Percentiles rank a stretch among this genome's conserved stretches.
These are phyloP conservation scores for Cucurbita maxima DNA, from an alignment of 306 rosid species.

Conservation along the genomic window DNA sequence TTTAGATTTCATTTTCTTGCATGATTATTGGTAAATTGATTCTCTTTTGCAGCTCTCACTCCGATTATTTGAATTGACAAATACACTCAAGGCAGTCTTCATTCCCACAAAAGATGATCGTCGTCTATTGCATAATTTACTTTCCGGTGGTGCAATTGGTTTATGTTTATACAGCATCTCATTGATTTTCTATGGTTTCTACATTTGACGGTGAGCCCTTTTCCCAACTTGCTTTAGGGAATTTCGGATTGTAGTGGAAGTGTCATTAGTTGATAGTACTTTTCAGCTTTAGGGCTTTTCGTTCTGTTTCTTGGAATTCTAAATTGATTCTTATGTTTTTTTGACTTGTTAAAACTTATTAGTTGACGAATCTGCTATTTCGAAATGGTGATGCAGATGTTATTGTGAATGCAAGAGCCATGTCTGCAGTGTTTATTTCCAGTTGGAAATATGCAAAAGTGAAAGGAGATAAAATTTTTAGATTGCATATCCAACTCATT, in stretches of 20 bases:
- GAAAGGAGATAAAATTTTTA: neutral
- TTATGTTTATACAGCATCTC: slow-evolving; percentile 47
- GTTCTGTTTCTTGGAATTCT: neutral
- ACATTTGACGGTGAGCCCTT: slow-evolving; percentile 39
- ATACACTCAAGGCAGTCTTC: slow-evolving; percentile 63
- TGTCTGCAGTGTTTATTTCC: neutral
- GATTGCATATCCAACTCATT: neutral
- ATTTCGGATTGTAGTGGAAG: neutral
- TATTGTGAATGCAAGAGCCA: neutral
- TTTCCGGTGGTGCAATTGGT: slow-evolving; percentile 42
- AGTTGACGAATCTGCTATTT: neutral
- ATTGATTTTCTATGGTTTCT: slow-evolving; percentile 51
- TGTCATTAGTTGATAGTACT: neutral
- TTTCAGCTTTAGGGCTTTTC: neutral
- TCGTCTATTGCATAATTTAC: slow-evolving; percentile 55
- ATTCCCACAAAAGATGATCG: slow-evolving; percentile 71
- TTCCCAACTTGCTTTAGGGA: slow-evolving; percentile 1
- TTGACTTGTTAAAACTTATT: neutral
- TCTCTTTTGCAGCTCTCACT: slow-evolving; percentile 54
- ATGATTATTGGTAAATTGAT: neutral
- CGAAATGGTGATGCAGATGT: neutral
- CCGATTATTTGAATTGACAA: slow-evolving; percentile 79
- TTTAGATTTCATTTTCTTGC: neutral
- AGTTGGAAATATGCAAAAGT: slow-evolving; percentile 4
- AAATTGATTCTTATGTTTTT: neutral